A percentile compares a stretch with the other conserved stretches of the same genome.
phyloP scores from a whole-genome alignment of 495 filamentous ascomycete genomes.

The Penicillium flavigenum region DNA sequence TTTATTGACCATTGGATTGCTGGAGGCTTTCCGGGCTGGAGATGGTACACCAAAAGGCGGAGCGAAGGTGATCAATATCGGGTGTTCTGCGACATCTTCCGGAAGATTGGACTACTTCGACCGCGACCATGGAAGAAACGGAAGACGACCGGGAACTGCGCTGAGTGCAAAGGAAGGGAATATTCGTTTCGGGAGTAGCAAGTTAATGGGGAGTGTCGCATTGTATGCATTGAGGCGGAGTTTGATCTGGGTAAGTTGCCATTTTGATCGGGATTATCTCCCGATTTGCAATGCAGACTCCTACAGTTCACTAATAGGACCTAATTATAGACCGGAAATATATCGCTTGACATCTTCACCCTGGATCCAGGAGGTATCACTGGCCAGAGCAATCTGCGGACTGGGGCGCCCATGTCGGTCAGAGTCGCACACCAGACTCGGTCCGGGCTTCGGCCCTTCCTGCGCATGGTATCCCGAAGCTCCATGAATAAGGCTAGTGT shows the following conservation, averaged over 20 bases:
- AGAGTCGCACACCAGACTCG: slow-evolving; percentile 39
- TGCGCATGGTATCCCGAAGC: slow-evolving; percentile 42
- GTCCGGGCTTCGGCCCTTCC: slow-evolving; percentile 37
- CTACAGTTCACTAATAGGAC: neutral
- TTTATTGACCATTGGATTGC: slow-evolving; percentile 40
- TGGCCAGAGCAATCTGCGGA: slow-evolving; percentile 30
- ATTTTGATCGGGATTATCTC: slow-evolving; percentile 5
- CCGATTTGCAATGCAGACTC: neutral
- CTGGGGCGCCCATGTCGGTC: slow-evolving; percentile 34
- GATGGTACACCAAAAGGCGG: slow-evolving; percentile 36
- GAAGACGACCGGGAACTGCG: slow-evolving; percentile 23
- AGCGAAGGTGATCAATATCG: slow-evolving; percentile 43
- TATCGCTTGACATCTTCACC: slow-evolving; percentile 43
- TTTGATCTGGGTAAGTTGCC: slow-evolving; percentile 36
- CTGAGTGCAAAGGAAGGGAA: slow-evolving; percentile 37
- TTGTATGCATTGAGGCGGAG: slow-evolving; percentile 46
- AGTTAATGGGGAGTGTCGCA: slow-evolving; percentile 39
- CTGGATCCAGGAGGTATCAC: slow-evolving; percentile 43
- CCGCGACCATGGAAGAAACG: slow-evolving; percentile 18
- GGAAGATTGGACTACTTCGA: slow-evolving; percentile 43
- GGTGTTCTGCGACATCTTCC: slow-evolving; percentile 37
- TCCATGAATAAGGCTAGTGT: slow-evolving; percentile 43
- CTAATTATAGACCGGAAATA: slow-evolving; percentile 34
- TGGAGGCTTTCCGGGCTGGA: slow-evolving; percentile 43
- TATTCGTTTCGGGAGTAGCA: slow-evolving; percentile 43